Base-by-base conservation (phyloP, 139 green algal genomes). In the Asterochloris sp. region DNA sequence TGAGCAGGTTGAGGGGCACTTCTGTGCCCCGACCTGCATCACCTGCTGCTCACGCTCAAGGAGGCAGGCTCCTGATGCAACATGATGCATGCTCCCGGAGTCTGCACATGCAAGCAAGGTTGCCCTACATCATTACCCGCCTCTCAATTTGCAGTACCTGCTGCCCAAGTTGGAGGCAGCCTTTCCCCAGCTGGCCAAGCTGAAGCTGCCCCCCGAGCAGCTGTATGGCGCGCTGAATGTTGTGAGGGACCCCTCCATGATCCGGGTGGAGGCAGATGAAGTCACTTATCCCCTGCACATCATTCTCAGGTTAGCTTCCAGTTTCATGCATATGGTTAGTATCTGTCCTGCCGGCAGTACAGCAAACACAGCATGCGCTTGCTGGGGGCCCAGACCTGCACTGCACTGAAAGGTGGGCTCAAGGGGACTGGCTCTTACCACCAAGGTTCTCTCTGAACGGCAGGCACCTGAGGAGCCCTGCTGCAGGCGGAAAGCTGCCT, bases 231-330 rank as follows among this genome's bases (percentile, higher is more conserved):
- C 90, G 0, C 38, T 94, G 13, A 98, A 98, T 87, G 82, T 88
- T 12, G 88, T 98, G 54, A 87, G 87, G 64, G 66, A 88, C 47
- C 88, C 88, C 10, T 90, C 78, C 15, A 84, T 95, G 67, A 97
- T 98, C 75, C 88, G 96, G 9, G 94, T 98, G 17, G 94, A 98
- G 75, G 84, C 89, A 16, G 96, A 98, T 75, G 95, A 98, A 89
- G 86, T 96, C 69, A 89, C 85, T 11, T 98, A 98, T 84, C 90
- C 91, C 4, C 86, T 98, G 83, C 96, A 98, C 90, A 93, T 98
- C 84, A 91, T 98, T 38, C 83, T 98, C 74, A 85, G 94, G 54
- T 96, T 21, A 76, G 84, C 29, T 2, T 15, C 29, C 4, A 4
- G 14, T 2, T 19, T 64, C 62, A 11, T 54, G 15, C 38, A 15